Percentiles rank a stretch among this genome's conserved stretches.
Conservation (phyloP, 768 basidiomycete species). For the Podaxis sp. region DNA sequence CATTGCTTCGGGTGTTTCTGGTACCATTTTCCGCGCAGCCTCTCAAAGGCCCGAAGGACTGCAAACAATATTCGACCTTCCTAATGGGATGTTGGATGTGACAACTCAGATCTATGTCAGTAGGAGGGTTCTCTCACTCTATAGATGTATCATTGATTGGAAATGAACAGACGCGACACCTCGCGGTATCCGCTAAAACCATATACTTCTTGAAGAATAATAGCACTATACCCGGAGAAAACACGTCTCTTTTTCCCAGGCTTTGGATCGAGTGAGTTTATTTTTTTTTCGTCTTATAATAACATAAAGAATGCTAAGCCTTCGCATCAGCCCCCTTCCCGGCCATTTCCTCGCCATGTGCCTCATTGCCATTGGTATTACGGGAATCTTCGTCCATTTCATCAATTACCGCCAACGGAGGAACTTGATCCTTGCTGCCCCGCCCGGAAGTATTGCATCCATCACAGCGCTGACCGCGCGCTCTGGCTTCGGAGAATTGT, state of each 20-base stretch:
- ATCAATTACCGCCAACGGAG: slow-evolving; percentile 47
- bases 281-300: background rate
- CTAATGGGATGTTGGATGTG: slow-evolving; percentile 52
- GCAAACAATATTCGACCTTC: slow-evolving; percentile 44
- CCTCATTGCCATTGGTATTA: slow-evolving; percentile 47
- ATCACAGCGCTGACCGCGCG: slow-evolving; percentile 55
- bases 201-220: slow-evolving; percentile 56
- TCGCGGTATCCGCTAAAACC: slow-evolving; percentile 54
- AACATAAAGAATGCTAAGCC: background rate
- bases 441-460: slow-evolving; percentile 61
- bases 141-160: background rate
- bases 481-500: slow-evolving; percentile 61
- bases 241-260: slow-evolving; percentile 45
- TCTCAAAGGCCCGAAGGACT: slow-evolving; percentile 38
- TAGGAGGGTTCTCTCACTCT: slow-evolving; percentile 11
- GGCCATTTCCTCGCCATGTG: slow-evolving; percentile 49
- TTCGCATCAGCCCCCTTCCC: slow-evolving; percentile 45
- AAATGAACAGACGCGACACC: slow-evolving; percentile 47
- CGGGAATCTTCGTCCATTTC: slow-evolving; percentile 49
- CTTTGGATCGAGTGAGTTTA: slow-evolving; percentile 58
- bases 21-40: slow-evolving; percentile 59
- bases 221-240: slow-evolving; percentile 33
- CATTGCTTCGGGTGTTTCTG: slow-evolving; percentile 53
- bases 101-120: slow-evolving; percentile 55
- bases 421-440: slow-evolving; percentile 48